A percentile compares a stretch with the other conserved stretches of the same genome.
Conservation (phyloP, 768 basidiomycete genomes). For the Kwoniella dendrophila region DNA sequence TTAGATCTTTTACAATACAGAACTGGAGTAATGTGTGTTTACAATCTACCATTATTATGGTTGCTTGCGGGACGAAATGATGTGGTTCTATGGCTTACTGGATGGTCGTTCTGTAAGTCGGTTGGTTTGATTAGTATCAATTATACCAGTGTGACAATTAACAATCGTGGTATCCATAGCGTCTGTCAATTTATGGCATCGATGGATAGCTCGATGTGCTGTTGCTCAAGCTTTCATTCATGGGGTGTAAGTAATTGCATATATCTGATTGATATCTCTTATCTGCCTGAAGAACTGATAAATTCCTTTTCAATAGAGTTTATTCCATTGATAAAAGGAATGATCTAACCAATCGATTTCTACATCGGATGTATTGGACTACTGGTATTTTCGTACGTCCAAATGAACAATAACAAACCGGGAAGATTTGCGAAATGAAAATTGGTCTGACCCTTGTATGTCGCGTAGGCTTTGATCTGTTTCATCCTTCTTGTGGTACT, state of each 20-base stretch:
- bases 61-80: constrained; percentile 36
- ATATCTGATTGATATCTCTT: neutral
- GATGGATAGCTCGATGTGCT: constrained; percentile 28
- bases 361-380: constrained; percentile 29
- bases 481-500: constrained; percentile 30
- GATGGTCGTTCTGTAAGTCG: constrained; percentile 37
- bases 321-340: constrained; percentile 7
- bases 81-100: constrained; percentile 35
- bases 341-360: constrained; percentile 6
- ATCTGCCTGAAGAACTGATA: too few relatives aligned
- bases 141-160: neutral
- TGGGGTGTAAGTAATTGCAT: constrained; percentile 22
- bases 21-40: constrained; percentile 37
- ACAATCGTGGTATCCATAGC: constrained; percentile 8
- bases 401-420: too few relatives aligned
- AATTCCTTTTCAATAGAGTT: neutral
- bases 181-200: constrained; percentile 36
- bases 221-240: constrained; percentile 33
- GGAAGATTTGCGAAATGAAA: too few relatives aligned
- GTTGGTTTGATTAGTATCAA: neutral
- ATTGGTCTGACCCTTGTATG: neutral
- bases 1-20: constrained; percentile 28
- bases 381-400: constrained; percentile 33
- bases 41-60: constrained; percentile 42
- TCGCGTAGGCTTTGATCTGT: constrained; percentile 23